Conservation (phyloP, 2,329 filamentous ascomycete species). For the Colletotrichum destructivum region DNA sequence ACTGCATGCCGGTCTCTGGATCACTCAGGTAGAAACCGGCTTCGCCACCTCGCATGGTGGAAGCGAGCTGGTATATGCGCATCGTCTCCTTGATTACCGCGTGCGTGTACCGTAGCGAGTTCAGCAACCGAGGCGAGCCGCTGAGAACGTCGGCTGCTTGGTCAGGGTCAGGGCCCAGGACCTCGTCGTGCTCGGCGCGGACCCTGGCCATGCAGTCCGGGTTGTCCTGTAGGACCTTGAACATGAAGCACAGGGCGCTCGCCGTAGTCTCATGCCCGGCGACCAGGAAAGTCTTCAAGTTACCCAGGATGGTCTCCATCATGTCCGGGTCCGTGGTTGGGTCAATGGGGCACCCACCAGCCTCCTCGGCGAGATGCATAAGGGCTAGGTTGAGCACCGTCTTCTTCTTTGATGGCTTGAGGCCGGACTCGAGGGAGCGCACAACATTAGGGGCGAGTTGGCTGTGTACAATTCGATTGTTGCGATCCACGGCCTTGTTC, state of each 20-base stretch:
- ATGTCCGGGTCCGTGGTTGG: conserved; percentile 13
- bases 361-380: conserved; percentile 21
- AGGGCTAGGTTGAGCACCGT: conserved; percentile 25
- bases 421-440: conserved; percentile 14
- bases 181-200: conserved; percentile 54
- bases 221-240: conserved; percentile 50
- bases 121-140: conserved; percentile 47
- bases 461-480: conserved; percentile 10
- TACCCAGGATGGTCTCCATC: conserved; percentile 49
- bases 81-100: conserved; percentile 57
- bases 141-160: conserved; percentile 43
- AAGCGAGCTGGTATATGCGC: conserved; percentile 51
- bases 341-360: not conserved
- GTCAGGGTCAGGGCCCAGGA: conserved; percentile 50
- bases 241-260: conserved; percentile 52
- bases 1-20: conserved; percentile 58
- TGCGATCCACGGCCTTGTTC: conserved; percentile 25
- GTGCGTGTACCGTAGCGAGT: conserved; percentile 54
- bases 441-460: conserved; percentile 10
- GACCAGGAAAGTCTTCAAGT: conserved; percentile 55
- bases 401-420: conserved; percentile 33
- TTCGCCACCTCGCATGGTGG: conserved; percentile 45
- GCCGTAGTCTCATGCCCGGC: conserved; percentile 57
- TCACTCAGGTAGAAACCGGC: conserved; percentile 58
- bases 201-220: conserved; percentile 50